Conservation (phyloP, 176 grass and related monocot species). For the Aegilops bicornis region DNA sequence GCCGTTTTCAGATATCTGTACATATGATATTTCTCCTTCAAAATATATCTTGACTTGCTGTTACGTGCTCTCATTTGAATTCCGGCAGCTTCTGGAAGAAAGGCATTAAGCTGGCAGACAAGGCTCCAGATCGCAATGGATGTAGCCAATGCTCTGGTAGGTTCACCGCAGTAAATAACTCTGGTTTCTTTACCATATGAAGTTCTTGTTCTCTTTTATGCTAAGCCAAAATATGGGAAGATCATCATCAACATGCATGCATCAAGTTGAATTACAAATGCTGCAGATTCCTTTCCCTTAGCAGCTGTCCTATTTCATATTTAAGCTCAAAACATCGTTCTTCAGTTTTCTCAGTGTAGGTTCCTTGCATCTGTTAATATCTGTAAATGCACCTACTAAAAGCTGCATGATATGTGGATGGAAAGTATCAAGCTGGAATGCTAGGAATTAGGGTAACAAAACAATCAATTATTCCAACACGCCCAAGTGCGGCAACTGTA, state of each 20-base stretch:
- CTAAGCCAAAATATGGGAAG: not conserved
- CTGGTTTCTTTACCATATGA: not conserved
- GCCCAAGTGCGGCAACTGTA: not conserved
- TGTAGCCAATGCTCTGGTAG: constrained; percentile 95
- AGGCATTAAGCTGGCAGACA: constrained; percentile 67
- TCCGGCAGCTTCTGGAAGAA: constrained; percentile 60
- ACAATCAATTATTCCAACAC: not conserved
- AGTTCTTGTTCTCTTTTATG: not conserved
- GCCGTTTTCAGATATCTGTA: constrained; percentile 19
- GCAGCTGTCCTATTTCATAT: not conserved
- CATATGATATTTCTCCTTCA: not conserved
- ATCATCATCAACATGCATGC: not conserved
- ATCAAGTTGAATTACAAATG: not conserved
- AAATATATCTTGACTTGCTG: constrained; percentile 6
- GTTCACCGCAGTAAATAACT: constrained; percentile 3
- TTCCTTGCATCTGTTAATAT: not conserved
- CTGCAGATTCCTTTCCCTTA: not conserved
- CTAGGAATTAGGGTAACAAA: constrained; percentile 21
- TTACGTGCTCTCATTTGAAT: constrained; percentile 17
- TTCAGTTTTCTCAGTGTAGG: not conserved
- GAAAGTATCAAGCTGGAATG: constrained; percentile 32
- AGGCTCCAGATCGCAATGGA: constrained; percentile 87
- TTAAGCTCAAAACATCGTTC: not conserved
- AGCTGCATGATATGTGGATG: constrained; percentile 21
- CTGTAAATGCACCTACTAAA: not conserved